These are phyloP conservation scores for Kazachstania africana DNA, from an alignment of 805 yeast genomes.

Conservation along the genomic window DNA sequence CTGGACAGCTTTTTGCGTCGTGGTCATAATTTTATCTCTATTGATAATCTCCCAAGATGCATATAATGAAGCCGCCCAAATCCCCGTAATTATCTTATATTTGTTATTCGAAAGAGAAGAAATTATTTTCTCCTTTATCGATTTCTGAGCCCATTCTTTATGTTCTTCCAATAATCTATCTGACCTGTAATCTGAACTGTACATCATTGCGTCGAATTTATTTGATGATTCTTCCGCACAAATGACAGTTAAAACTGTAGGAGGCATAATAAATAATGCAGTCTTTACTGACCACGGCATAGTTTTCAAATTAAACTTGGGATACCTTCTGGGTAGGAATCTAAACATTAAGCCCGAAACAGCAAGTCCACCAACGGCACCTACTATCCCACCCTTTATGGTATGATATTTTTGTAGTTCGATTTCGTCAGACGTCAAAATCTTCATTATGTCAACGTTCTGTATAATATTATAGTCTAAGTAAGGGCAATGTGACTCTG, in stretches of 20 bases:
- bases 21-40: conserved; percentile 62
- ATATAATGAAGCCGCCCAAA: conserved; percentile 72
- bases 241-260: conserved; percentile 48
- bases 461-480: neutral
- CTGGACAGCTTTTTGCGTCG: conserved; percentile 70
- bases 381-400: conserved; percentile 49
- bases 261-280: conserved; percentile 58
- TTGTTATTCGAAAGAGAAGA: conserved; percentile 42
- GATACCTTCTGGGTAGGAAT: conserved; percentile 36
- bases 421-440: conserved; percentile 53
- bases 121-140: conserved; percentile 38
- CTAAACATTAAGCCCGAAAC: conserved; percentile 46
- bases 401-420: conserved; percentile 52
- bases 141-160: conserved; percentile 39
- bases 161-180: conserved; percentile 34
- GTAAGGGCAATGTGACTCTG: neutral
- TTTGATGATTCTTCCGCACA: conserved; percentile 63
- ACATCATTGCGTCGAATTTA: conserved; percentile 48
- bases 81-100: conserved; percentile 54
- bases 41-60: conserved; percentile 71
- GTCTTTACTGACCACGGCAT: conserved; percentile 50
- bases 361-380: conserved; percentile 43
- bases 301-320: conserved; percentile 29
- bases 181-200: conserved; percentile 34
- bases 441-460: conserved; percentile 40